Base-by-base conservation (phyloP, 2,329 filamentous ascomycete genomes). In the Lasiodiplodia sp. region DNA sequence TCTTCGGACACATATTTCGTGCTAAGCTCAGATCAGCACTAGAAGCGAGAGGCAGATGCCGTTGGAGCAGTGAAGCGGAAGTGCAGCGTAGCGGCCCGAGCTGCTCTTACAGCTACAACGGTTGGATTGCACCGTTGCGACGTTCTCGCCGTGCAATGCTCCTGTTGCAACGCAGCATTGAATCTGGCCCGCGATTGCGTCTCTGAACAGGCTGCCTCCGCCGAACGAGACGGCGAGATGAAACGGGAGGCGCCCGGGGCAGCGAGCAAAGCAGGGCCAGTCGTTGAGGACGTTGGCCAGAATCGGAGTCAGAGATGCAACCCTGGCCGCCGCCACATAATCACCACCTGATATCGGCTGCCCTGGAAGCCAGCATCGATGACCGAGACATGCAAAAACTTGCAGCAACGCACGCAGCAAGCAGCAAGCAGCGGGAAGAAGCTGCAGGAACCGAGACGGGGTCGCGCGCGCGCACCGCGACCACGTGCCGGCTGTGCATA, bases 371-470 rank as follows among this genome's bases (percentile, higher is more conserved):
- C 52, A n/a, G 34, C 38, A 25, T 38, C 57, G 37, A 38, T 21
- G 12, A 23, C 16, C 34, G n/a, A 16, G 16, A 25, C 14, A 18
- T 16, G 16, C 6, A 28, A 28, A 28, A 11, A 16, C 8, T 10
- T 34, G 31, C 34, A 57, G 31, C 55, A 4, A 34, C 37, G 55
- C 55, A 57, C 28, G 25, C 18, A n/a, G 14, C 25, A 56, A 10
- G 52, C 52, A 56, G 18, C 21, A 28, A n/a, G 55, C 18, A 38
- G n/a, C 28, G 28, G 25, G 18, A 56, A 38, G 28, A 38, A 38
- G 60, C 60, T 64, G 60, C 47, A 64, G 60, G 60, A 64, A 64
- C 60, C 60, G 47, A 64, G 60, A 64, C 60, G 47, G 60, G 14
- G 44, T 31, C 28, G 31, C 7, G 58, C 47, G 47, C 58, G 40